These are phyloP conservation scores for Cucumis sativus DNA, from an alignment of 306 rosid species.

Conservation along the genomic window DNA sequence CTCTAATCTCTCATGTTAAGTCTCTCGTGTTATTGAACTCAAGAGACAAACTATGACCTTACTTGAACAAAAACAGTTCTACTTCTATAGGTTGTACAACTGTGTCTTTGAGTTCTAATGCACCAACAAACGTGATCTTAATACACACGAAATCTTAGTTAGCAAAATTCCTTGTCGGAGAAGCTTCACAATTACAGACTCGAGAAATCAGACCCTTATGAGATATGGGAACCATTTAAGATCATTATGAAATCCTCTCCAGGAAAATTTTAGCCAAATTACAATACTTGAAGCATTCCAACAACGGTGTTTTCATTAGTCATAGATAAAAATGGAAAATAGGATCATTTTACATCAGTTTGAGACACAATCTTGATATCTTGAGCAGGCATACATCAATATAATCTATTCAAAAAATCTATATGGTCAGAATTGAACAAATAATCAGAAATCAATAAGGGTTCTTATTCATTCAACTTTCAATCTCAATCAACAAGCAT, in stretches of 20 bases:
- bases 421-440: background rate
- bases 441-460: background rate
- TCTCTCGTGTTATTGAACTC: background rate
- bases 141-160: background rate
- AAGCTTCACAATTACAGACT: background rate
- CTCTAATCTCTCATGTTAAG: too few species aligned
- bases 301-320: background rate
- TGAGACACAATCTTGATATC: background rate
- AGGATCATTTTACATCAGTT: background rate
- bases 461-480: background rate
- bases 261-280: background rate
- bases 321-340: background rate
- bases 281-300: background rate
- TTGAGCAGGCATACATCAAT: background rate
- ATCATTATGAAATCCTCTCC: background rate
- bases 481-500: background rate
- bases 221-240: background rate
- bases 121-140: background rate
- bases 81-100: too few species aligned
- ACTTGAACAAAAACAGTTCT: too few species aligned
- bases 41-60: background rate
- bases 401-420: background rate
- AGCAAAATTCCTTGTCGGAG: background rate
- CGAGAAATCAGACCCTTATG: background rate
- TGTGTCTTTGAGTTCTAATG: background rate